Percentiles rank a stretch among this genome's conserved stretches.
Evolutionary conservation across 805 yeast genomes (phyloP).

Genomic region (Scheffersomyces amazonensis): DNA sequence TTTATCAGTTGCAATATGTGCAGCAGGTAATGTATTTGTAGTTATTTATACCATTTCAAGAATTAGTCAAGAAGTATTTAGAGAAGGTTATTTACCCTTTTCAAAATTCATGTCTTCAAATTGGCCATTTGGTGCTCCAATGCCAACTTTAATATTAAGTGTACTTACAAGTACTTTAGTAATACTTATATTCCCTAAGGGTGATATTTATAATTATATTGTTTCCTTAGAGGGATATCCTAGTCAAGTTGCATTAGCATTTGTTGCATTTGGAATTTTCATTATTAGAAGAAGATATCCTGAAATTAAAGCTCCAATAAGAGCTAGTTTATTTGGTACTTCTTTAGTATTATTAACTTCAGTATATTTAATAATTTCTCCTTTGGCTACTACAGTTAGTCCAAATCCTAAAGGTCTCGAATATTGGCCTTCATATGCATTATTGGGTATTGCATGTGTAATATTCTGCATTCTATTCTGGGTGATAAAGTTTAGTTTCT

Average conservation of each 20-base stretch:
- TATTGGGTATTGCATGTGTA: slow-evolving; percentile 43
- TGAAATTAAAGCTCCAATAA: slow-evolving; percentile 47
- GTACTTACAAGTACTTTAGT: slow-evolving; percentile 38
- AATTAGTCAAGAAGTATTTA: slow-evolving; percentile 61
- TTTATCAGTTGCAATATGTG: slow-evolving; percentile 55
- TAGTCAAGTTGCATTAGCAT: slow-evolving; percentile 45
- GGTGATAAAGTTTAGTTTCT: slow-evolving; percentile 46
- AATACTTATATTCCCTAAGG: slow-evolving; percentile 40
- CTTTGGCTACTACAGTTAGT: slow-evolving; percentile 32
- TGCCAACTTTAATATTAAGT: slow-evolving; percentile 48
- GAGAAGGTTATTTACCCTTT: slow-evolving; percentile 61
- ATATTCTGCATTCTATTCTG: slow-evolving; percentile 50
- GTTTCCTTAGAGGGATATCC: slow-evolving; percentile 54
- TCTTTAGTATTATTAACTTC: slow-evolving; percentile 44
- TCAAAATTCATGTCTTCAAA: slow-evolving; percentile 52
- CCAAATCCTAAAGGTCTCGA: slow-evolving; percentile 42
- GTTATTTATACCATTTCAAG: slow-evolving; percentile 58
- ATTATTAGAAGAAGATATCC: slow-evolving; percentile 51
- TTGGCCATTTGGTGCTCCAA: slow-evolving; percentile 55
- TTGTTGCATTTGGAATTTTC: slow-evolving; percentile 57
- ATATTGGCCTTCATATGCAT: slow-evolving; percentile 48
- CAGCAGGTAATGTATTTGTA: slow-evolving; percentile 63
- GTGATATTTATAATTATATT: slow-evolving; percentile 50
- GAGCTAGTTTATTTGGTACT: slow-evolving; percentile 50
- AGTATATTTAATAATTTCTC: slow-evolving; percentile 49